Percentiles rank a stretch among this genome's conserved stretches.
These are phyloP conservation scores for Lignosus rhinocerotis DNA, from an alignment of 1,284 basidiomycete genomes.

Conservation along the genomic window DNA sequence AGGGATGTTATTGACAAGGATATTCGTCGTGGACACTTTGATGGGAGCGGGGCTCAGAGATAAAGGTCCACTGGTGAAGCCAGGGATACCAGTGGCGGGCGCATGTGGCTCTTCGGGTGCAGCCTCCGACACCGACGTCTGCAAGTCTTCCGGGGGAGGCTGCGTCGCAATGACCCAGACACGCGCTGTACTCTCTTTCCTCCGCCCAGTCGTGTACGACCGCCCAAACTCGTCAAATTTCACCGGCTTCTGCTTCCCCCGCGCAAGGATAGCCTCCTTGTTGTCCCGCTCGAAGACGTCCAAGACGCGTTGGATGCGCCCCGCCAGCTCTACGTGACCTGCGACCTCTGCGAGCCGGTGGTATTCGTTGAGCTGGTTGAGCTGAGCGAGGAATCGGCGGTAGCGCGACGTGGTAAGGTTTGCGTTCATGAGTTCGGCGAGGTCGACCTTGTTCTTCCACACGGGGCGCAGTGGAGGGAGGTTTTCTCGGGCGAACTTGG, in stretches of 20 bases:
- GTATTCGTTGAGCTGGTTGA: conserved; percentile 76
- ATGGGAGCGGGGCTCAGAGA: conserved; percentile 17
- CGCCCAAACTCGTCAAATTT: conserved; percentile 74
- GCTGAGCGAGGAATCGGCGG: conserved; percentile 61
- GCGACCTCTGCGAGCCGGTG: conserved; percentile 68
- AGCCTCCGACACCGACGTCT: neutral
- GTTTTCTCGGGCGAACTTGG: conserved; percentile 63
- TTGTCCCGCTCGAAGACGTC: conserved; percentile 64
- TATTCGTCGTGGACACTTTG: conserved; percentile 32
- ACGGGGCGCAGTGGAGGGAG: conserved; percentile 59
- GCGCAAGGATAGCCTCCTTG: conserved; percentile 55
- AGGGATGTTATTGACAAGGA: conserved; percentile 86
- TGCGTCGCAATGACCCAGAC: conserved; percentile 92
- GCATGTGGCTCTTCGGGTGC: neutral
- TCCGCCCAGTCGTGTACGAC: conserved; percentile 80
- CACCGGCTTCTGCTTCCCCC: conserved; percentile 56
- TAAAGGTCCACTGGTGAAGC: conserved; percentile 16
- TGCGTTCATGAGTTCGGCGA: conserved; percentile 59
- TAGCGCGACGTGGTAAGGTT: conserved; percentile 76
- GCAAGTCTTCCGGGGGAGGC: conserved; percentile 21
- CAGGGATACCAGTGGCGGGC: conserved; percentile 6
- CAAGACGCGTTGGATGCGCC: conserved; percentile 55
- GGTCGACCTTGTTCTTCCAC: conserved; percentile 69
- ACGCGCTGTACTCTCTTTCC: conserved; percentile 85
- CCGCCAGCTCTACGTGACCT: conserved; percentile 60